Base-by-base conservation (phyloP, 192 early-diverging fungal species). In the Dispira parvispora region DNA sequence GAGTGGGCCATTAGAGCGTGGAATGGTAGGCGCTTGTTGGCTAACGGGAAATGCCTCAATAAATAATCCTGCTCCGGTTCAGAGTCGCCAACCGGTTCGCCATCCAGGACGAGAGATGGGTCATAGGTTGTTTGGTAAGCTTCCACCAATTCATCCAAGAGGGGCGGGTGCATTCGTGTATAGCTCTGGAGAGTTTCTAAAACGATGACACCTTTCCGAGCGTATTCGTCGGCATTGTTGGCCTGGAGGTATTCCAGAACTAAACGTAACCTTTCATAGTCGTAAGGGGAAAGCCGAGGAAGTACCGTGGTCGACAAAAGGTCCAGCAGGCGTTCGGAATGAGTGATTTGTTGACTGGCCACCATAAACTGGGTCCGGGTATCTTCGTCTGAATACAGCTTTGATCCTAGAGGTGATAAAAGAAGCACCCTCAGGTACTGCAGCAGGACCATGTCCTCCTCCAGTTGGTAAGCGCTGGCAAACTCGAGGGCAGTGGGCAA, bases 201-300 rank as follows among this genome's bases (percentile, higher is more conserved):
- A 2, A 83, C 71, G 8, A 71, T 67, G 13, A 65, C 55, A n/a
- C 75, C 71, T 27, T 67, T 73, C 20, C 54, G 52, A 12, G 71
- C 70, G 5, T 52, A 53, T 11, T 69, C 67, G 47, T 83, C 70
- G 38, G 73, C 69, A 0, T 75, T 73, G 3, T 80, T 61, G 16
- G 74, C 63, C 45, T 75, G 73, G 54, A 83, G 67, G 47, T 76
- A 79, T 62, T 73, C 66, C 18, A 74, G 67, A 11, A 86, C 70
- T 67, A 86, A 86, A 45, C 67, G 69, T 45, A 87, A 60, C 10
- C 82, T 67, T 63, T 85, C 80, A 61, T 88, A 88, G 63, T 84
- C 79, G 66, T 87, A 87, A 0, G 82, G 67, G 0, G 77, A 80
- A 25, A 84, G 62, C 26, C 62, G 61, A 12, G 52, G 67, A 50